Evolutionary conservation across 176 grass and related monocot species (phyloP).

Genomic region (Tillandsia fasciculata): DNA sequence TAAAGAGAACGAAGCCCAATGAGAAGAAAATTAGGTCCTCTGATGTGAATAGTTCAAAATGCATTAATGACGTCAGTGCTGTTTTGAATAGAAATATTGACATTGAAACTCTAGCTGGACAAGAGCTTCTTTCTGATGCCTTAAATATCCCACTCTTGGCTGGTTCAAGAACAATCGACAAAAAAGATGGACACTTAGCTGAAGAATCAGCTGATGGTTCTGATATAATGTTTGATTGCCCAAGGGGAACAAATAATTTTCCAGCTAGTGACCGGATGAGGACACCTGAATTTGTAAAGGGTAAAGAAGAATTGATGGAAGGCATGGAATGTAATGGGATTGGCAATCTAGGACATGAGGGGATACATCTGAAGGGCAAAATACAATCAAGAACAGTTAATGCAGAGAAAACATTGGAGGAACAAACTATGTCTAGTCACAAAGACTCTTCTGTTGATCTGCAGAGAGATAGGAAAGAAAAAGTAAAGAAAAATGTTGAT

Average conservation of each 20-base stretch:
- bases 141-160: slow-evolving; percentile 33
- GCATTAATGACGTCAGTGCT: slow-evolving; percentile 25
- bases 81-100: slow-evolving; percentile 43
- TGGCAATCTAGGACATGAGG: slow-evolving; percentile 37
- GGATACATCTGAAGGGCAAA: slow-evolving; percentile 32
- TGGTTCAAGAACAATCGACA: slow-evolving; percentile 26
- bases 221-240: background rate
- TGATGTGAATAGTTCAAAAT: slow-evolving; percentile 39
- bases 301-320: slow-evolving; percentile 27
- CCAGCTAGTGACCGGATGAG: slow-evolving; percentile 26
- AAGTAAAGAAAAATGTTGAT: slow-evolving; percentile 41
- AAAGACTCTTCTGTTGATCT: slow-evolving; percentile 33
- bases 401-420: slow-evolving; percentile 30
- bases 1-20: slow-evolving; percentile 45
- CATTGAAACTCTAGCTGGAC: slow-evolving; percentile 33
- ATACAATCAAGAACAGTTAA: slow-evolving; percentile 46
- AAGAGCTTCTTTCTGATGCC: slow-evolving; percentile 35
- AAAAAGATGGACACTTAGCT: slow-evolving; percentile 34
- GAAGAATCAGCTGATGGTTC: slow-evolving; percentile 26
- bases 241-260: slow-evolving; percentile 30
- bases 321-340: slow-evolving; percentile 38
- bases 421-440: slow-evolving; percentile 34
- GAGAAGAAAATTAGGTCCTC: slow-evolving; percentile 36
- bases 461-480: slow-evolving; percentile 62
- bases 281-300: slow-evolving; percentile 24